Evolutionary conservation across 208 protist genomes (phyloP).

Genomic region (Strigomonas oncopelti): DNA sequence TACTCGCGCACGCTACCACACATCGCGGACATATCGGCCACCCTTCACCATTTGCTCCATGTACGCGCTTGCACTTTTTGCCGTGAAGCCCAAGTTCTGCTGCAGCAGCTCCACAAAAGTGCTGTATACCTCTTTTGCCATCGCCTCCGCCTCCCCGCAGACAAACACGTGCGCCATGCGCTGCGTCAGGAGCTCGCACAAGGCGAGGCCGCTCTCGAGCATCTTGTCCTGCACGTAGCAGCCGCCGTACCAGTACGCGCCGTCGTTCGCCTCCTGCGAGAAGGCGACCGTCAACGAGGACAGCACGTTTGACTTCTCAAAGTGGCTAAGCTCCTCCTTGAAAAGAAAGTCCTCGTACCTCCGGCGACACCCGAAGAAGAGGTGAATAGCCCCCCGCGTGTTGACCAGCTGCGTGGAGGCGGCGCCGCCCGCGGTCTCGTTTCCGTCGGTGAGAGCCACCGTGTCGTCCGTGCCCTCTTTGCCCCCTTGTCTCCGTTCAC

Average conservation of each 20-base stretch:
- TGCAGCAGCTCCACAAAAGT: conserved; percentile 35
- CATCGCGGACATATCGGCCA: conserved; percentile 43
- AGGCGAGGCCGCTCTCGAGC: conserved; percentile 22
- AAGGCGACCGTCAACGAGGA: conserved; percentile 47
- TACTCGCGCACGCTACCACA: conserved; percentile 21
- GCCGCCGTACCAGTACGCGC: conserved; percentile 49
- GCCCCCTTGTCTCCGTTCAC: conserved; percentile 1
- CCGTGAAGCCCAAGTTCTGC: conserved; percentile 25
- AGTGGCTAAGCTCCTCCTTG: conserved; percentile 38
- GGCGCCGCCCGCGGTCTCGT: neutral
- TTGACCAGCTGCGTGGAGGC: neutral
- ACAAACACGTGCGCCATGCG: conserved; percentile 52
- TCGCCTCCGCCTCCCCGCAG: conserved; percentile 64
- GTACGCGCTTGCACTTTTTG: conserved; percentile 17
- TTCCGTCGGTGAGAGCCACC: neutral
- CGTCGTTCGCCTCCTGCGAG: conserved; percentile 56
- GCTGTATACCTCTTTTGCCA: conserved; percentile 61
- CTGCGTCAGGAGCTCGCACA: conserved; percentile 40
- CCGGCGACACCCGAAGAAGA: conserved; percentile 60
- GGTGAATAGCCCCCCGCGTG: conserved; percentile 22
- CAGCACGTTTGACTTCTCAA: conserved; percentile 27
- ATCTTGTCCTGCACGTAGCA: conserved; percentile 75
- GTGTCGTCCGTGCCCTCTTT: neutral
- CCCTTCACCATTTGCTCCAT: conserved; percentile 29
- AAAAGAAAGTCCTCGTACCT: conserved; percentile 46